phyloP scores from a whole-genome alignment of 805 yeast species.

The Metschnikowia sp. region DNA sequence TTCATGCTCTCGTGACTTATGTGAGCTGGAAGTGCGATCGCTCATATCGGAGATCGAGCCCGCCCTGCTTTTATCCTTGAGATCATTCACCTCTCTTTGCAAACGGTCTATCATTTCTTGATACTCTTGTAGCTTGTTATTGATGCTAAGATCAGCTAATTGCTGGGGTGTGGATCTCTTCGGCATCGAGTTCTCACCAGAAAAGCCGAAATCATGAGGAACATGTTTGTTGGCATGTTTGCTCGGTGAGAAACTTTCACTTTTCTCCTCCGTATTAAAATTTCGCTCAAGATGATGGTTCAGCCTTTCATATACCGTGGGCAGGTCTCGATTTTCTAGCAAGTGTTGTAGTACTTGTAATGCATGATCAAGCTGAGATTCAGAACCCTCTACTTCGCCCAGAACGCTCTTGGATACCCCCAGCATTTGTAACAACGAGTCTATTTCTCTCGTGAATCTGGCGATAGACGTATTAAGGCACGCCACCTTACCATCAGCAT shows the following conservation, averaged over 20 bases:
- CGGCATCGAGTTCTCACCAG: slow-evolving; percentile 1
- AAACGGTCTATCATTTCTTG: slow-evolving; percentile 29
- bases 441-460: slow-evolving; percentile 18
- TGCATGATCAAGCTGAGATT: no score
- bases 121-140: slow-evolving; percentile 28
- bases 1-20: slow-evolving; percentile 8
- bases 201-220: background rate
- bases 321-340: no score
- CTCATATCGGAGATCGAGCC: slow-evolving; percentile 11
- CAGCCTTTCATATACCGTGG: no score
- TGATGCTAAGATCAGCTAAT: slow-evolving; percentile 19
- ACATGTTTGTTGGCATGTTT: background rate
- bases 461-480: slow-evolving; percentile 4
- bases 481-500: slow-evolving; percentile 15
- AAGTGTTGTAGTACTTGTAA: no score
- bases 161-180: background rate
- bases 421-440: no score
- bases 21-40: slow-evolving; percentile 1
- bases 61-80: slow-evolving; percentile 18
- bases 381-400: no score
- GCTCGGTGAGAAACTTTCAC: background rate
- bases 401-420: no score
- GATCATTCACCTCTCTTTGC: slow-evolving; percentile 30
- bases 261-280: background rate
- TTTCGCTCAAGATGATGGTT: background rate